Percentiles rank a stretch among this genome's conserved stretches.
Conservation (phyloP, 495 filamentous ascomycete genomes). For the Penicillium silybi region DNA sequence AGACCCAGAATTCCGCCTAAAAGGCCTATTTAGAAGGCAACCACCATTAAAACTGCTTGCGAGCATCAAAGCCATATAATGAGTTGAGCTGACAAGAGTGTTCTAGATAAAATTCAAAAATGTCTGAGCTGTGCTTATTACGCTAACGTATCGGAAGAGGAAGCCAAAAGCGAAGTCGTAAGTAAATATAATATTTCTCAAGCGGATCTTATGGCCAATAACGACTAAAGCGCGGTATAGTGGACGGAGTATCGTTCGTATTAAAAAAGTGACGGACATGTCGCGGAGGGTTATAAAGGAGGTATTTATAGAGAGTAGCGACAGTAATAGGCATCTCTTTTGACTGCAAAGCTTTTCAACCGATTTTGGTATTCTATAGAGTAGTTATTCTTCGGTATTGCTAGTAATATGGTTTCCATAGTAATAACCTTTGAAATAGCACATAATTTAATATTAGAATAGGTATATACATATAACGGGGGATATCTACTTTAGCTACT, state of each 20-base stretch:
- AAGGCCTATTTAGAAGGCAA: background rate
- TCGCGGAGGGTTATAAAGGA: background rate
- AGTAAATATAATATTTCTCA: slow-evolving; percentile 24
- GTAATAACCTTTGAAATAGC: slow-evolving; percentile 26
- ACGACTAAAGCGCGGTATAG: slow-evolving; percentile 10
- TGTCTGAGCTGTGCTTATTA: slow-evolving; percentile 26
- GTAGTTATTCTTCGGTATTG: slow-evolving; percentile 30
- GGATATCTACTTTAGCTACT: slow-evolving; percentile 26
- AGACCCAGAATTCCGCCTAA: too few species aligned
- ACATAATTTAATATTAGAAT: slow-evolving; percentile 28
- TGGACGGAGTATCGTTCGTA: slow-evolving; percentile 20
- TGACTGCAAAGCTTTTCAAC: slow-evolving; percentile 7
- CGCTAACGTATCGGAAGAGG: slow-evolving; percentile 1
- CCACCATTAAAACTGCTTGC: slow-evolving; percentile 1
- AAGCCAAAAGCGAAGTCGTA: slow-evolving; percentile 24
- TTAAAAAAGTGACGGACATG: background rate
- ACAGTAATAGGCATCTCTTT: slow-evolving; percentile 7
- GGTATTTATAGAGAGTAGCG: slow-evolving; percentile 5
- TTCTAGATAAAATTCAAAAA: slow-evolving; percentile 30
- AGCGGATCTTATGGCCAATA: slow-evolving; percentile 20
- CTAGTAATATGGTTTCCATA: slow-evolving; percentile 30
- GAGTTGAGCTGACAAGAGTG: slow-evolving; percentile 5
- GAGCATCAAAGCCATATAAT: background rate
- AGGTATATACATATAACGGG: slow-evolving; percentile 21
- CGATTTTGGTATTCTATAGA: background rate